Percentiles rank a stretch among this genome's conserved stretches.
Evolutionary conservation across 495 filamentous ascomycete species (phyloP).

Genomic region (Xylaria venustula): DNA sequence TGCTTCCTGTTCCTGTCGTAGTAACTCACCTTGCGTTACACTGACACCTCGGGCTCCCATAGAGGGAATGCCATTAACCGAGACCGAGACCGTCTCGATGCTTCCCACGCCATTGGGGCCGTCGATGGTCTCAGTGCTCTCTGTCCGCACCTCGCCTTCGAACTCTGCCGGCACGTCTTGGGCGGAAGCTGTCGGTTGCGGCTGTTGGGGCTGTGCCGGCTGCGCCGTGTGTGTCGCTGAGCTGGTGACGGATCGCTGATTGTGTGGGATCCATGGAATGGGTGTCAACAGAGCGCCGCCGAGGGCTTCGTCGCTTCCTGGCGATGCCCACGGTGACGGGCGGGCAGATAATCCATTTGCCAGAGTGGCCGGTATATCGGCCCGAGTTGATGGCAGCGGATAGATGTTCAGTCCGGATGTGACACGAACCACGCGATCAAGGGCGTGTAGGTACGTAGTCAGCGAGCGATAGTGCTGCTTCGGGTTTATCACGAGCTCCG

Average conservation of each 20-base stretch:
- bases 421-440: slow-evolving; percentile 89
- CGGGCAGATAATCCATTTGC: slow-evolving; percentile 72
- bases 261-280: slow-evolving; percentile 75
- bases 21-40: slow-evolving; percentile 73
- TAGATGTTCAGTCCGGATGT: slow-evolving; percentile 79
- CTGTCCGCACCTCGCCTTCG: slow-evolving; percentile 59
- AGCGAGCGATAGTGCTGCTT: slow-evolving; percentile 76
- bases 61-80: slow-evolving; percentile 60
- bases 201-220: slow-evolving; percentile 18
- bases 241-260: slow-evolving; percentile 18
- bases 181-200: slow-evolving; percentile 17
- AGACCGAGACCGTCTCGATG: slow-evolving; percentile 69
- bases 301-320: slow-evolving; percentile 80
- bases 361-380: slow-evolving; percentile 39
- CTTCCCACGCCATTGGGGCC: slow-evolving; percentile 68
- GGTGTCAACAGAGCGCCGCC: slow-evolving; percentile 91
- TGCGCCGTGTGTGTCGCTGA: not conserved
- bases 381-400: slow-evolving; percentile 69
- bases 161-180: slow-evolving; percentile 31
- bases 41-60: slow-evolving; percentile 36
- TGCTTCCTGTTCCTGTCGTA: slow-evolving; percentile 76
- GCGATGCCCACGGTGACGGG: slow-evolving; percentile 42
- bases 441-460: slow-evolving; percentile 80
- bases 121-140: slow-evolving; percentile 68
- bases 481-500: slow-evolving; percentile 83